Base-by-base conservation (phyloP, 768 basidiomycete genomes). In the Hirschioporus abietinus region DNA sequence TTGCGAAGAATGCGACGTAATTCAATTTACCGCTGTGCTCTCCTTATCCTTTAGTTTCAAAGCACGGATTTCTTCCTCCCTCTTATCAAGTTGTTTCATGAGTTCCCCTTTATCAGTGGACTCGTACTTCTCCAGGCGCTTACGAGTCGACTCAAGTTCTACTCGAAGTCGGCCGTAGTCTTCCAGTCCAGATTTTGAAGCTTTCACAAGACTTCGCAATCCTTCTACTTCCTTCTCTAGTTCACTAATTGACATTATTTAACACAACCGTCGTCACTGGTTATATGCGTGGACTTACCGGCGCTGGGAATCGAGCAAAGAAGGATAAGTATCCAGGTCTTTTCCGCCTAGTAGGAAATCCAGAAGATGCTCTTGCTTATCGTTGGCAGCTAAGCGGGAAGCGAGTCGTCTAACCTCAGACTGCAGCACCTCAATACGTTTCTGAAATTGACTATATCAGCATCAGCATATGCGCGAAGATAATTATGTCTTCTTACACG, bases 321-420 rank as follows among this genome's bases (percentile, higher is more conserved):
- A 52, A 52, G 42, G 42, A 52, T 52, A 52, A 52, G 75, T 72
- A 66, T 87, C 83, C 20, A 86, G 84, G 6, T 82, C 77, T 59
- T 84, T 80, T 23, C 83, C 86, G 60, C 80, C 80, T 64, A 88
- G 78, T 69, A 96, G 83, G 74, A 93, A 93, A 5, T 78, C 77
- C 76, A 95, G 81, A 35, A 94, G 79, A 63, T 93, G 90, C 68
- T 87, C 86, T 25, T 90, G 83, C 7, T 89, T 87, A 1, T 84
- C 80, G 27, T 87, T 78, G 0, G 93, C 92, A 23, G 92, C 94
- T n/a, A 96, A 78, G 34, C 85, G 84, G 18, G 89, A 83, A 75
- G 90, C 92, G 69, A 90, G 80, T 25, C 95, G 83, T 58, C 79
- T 82, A 12, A 91, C 78, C 74, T 98, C 94, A 1, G 89, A 89